Percentiles rank a stretch among this genome's conserved stretches.
Evolutionary conservation across 2,329 filamentous ascomycete species (phyloP).

Genomic region (Phoma herbarum): DNA sequence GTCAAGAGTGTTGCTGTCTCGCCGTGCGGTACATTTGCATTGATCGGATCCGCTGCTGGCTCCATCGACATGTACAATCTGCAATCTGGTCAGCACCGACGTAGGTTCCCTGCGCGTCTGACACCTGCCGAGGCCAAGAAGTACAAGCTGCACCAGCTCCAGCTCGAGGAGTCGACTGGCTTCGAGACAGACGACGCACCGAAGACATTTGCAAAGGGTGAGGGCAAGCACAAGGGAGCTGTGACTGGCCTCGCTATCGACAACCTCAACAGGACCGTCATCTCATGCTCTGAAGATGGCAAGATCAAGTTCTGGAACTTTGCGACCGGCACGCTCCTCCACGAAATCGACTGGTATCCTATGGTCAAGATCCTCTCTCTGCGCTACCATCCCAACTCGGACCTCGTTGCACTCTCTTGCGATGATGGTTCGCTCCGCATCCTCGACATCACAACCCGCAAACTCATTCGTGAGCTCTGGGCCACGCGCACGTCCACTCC

Average conservation of each 20-base stretch:
- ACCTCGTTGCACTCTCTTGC: slow-evolving; percentile 87
- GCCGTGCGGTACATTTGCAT: slow-evolving; percentile 90
- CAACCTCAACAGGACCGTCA: slow-evolving; percentile 82
- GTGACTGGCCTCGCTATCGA: slow-evolving; percentile 90
- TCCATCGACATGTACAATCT: slow-evolving; percentile 95
- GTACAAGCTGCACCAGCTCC: slow-evolving; percentile 70
- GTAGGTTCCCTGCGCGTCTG: slow-evolving; percentile 82
- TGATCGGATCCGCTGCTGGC: slow-evolving; percentile 85
- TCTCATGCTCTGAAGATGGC: slow-evolving; percentile 89
- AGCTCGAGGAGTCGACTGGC: slow-evolving; percentile 58
- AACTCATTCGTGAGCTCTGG: slow-evolving; percentile 92
- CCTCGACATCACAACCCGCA: slow-evolving; percentile 88
- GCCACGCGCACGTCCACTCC: slow-evolving; percentile 60
- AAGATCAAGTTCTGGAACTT: slow-evolving; percentile 99
- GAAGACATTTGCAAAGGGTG: slow-evolving; percentile 56
- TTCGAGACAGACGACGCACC: slow-evolving; percentile 26
- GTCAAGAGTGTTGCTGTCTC: slow-evolving; percentile 88
- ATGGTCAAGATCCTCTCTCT: slow-evolving; percentile 79
- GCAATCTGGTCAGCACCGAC: slow-evolving; percentile 88
- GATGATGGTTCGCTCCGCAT: slow-evolving; percentile 88
- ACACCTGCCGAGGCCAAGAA: slow-evolving; percentile 82
- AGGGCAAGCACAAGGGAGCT: slow-evolving; percentile 79
- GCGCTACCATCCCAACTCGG: slow-evolving; percentile 82
- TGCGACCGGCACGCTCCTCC: slow-evolving; percentile 76
- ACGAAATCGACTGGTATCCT: slow-evolving; percentile 84